Evolutionary conservation across 768 basidiomycete species (phyloP).

Genomic region (Lentinus brumalis): DNA sequence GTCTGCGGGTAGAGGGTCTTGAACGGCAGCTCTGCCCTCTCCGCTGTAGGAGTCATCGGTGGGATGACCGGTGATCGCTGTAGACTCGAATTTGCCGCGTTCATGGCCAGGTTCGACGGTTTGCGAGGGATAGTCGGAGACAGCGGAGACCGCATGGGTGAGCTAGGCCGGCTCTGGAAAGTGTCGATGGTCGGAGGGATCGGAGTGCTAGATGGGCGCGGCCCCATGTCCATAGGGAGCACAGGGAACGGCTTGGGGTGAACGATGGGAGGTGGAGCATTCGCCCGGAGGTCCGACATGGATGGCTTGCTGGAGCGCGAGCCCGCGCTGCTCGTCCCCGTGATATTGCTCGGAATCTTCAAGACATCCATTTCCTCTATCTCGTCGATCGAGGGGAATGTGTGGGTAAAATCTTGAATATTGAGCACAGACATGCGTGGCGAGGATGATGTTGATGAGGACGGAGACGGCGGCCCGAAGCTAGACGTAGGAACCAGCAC

Average conservation of each 20-base stretch:
- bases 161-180: conserved; percentile 64
- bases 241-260: conserved; percentile 40
- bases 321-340: conserved; percentile 33
- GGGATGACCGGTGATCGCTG: conserved; percentile 36
- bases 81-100: conserved; percentile 29
- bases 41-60: conserved; percentile 27
- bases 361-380: conserved; percentile 58
- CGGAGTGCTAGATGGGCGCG: conserved; percentile 71
- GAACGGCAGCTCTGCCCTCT: conserved; percentile 53
- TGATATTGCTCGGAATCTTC: conserved; percentile 52
- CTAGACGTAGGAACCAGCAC: conserved; percentile 69
- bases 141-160: conserved; percentile 36
- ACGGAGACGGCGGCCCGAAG: conserved; percentile 76
- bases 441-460: conserved; percentile 68
- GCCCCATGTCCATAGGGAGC: conserved; percentile 47
- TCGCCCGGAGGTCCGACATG: conserved; percentile 15
- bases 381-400: conserved; percentile 81
- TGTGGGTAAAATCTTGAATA: conserved; percentile 59
- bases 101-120: conserved; percentile 43
- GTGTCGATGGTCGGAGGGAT: conserved; percentile 57
- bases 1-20: conserved; percentile 64
- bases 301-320: conserved; percentile 24
- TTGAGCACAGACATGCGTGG: conserved; percentile 45
- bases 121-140: conserved; percentile 47
- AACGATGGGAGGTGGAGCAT: conserved; percentile 12